Evolutionary conservation across 208 protist species (phyloP).

Genomic region (Leishmania lainsoni): DNA sequence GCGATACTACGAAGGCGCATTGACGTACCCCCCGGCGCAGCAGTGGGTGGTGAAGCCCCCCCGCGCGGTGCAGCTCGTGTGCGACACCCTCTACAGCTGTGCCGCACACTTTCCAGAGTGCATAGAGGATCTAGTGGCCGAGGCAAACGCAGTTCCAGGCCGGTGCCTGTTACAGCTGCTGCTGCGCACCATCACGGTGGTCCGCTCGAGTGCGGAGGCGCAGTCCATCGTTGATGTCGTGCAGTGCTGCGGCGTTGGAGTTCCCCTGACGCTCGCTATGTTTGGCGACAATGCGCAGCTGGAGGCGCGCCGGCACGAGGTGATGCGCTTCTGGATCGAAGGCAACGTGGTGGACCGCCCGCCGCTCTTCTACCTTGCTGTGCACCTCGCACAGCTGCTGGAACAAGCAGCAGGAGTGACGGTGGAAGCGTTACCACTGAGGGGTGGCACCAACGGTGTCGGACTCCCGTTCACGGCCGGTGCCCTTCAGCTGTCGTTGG

Average conservation of each 20-base stretch:
- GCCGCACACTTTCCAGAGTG: conserved; percentile 21
- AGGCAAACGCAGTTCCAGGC: conserved; percentile 14
- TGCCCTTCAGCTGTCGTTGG: conserved; percentile 8
- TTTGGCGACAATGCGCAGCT: conserved; percentile 23
- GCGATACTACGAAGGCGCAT: conserved; percentile 22
- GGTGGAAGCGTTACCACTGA: background rate
- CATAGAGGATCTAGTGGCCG: conserved; percentile 14
- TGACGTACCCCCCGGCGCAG: conserved; percentile 6
- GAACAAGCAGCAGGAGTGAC: conserved; percentile 2
- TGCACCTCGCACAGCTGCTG: conserved; percentile 31
- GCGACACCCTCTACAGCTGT: conserved; percentile 32
- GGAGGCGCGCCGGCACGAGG: conserved; percentile 38
- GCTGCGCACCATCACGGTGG: conserved; percentile 39
- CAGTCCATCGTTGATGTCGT: conserved; percentile 50
- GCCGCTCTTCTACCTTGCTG: conserved; percentile 41
- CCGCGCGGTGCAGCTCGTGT: conserved; percentile 27
- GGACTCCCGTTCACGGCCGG: background rate
- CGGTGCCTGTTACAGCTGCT: conserved; percentile 45
- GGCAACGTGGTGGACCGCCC: conserved; percentile 36
- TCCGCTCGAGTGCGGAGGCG: conserved; percentile 35
- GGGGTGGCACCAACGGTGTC: background rate
- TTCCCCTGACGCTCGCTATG: conserved; percentile 31
- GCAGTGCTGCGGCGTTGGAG: conserved; percentile 29
- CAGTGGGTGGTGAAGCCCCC: conserved; percentile 16
- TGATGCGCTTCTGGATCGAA: conserved; percentile 64